Evolutionary conservation across 768 basidiomycete species (phyloP).

Genomic region (Phanerodontia chrysosporium): DNA sequence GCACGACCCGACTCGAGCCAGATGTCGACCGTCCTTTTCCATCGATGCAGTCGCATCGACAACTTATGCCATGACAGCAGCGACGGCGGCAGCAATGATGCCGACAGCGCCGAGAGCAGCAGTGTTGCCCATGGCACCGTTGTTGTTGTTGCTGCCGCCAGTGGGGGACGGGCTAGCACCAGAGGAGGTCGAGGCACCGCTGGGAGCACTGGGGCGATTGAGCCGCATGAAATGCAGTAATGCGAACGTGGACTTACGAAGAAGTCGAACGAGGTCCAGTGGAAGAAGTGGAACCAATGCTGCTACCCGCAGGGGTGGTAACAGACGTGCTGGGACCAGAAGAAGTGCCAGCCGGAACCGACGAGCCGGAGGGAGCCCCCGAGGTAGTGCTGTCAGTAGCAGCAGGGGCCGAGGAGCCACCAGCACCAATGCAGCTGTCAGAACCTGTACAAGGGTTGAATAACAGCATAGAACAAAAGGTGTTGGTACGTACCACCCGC

Average conservation of each 20-base stretch:
- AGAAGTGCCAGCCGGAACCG: neutral
- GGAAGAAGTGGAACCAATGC: neutral
- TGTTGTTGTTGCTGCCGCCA: conserved; percentile 16
- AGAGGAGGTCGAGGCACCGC: conserved; percentile 1
- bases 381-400: neutral
- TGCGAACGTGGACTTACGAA: neutral
- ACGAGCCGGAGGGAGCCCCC: conserved; percentile 5
- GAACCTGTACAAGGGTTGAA: neutral
- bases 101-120: conserved; percentile 42
- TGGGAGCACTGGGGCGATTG: neutral
- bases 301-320: neutral
- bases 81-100: conserved; percentile 31
- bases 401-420: neutral
- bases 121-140: conserved; percentile 24
- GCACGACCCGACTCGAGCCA: neutral
- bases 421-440: neutral
- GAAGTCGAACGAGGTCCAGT: neutral
- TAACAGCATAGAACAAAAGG: neutral
- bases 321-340: neutral
- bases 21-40: neutral
- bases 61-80: conserved; percentile 35
- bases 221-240: neutral
- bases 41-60: neutral
- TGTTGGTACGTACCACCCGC: conserved; percentile 42
- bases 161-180: conserved; percentile 11